Base-by-base conservation (phyloP, 2,329 filamentous ascomycete species). In the Cercospora sojina region DNA sequence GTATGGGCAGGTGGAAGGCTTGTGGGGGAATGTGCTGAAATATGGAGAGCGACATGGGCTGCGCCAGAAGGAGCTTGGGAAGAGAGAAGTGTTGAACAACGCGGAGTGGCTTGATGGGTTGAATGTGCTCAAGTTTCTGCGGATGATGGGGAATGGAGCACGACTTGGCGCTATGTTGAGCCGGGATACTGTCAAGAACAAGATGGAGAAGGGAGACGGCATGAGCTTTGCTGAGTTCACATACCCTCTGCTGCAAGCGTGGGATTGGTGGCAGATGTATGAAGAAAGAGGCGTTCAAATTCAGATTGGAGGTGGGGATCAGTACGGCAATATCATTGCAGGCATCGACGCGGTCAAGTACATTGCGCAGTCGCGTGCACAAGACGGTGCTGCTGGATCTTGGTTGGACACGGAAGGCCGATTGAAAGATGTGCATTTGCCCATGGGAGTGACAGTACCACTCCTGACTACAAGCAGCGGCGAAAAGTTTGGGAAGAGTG, bases 211-310 rank as follows among this genome's bases (percentile, higher is more conserved):
- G 62, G 92, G 92, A 41, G 91, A 95, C 70, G 96, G 95, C 73
- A 94, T 99, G 90, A 96, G 93, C 0, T 91, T 96, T 74, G 90
- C 92, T 38, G 95, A 99, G 77, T 97, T 99, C 78, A 86, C 88
- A 49, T 99, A 99, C 75, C 95, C 96, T 1, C 81, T 99, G 16
- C 87, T 98, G 74, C 95, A 99, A 77, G 93, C 90, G 23, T 98
- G 93, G 90, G 95, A 99, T 78, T 99, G 93, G 87, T 98, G 92
- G 91, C 85, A 91, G 72, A 85, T 98, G 81, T 96, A 91, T 79
- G 84, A 86, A 56, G 83, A 84, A 25, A 85, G 84, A 60, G 84
- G 85, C 57, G 84, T 93, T 9, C 90, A 93, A 75, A 86, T 98
- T 77, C 93, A 99, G 80, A 91, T 99, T 61, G 95, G 95, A 65